Evolutionary conservation across 2,329 filamentous ascomycete genomes (phyloP), one percentile per base, ranked within the genome.

Genomic region (Botryotinia narcissicola): DNA sequence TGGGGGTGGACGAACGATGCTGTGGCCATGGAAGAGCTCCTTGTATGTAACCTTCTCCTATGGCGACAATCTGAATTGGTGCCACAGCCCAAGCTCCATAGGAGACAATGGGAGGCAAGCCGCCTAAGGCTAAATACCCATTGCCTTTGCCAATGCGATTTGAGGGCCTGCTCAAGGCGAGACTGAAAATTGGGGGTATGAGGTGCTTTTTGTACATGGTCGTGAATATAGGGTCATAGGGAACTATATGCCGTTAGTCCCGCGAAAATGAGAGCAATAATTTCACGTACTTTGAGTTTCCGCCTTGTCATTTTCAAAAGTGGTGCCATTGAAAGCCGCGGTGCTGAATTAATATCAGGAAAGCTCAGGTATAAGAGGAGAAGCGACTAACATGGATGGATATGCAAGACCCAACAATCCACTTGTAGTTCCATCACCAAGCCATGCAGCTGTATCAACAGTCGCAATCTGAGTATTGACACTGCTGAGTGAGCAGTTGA

Each of bases 371-470:
- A 4, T 5, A 20, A 3, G 25, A 35, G n/a, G 29, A 40, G 42
- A 51, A 70, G n/a, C 12, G 4, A 35, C 75, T 71, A 73, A 78
- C 77, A 87, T 76, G 22, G 83, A 80, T 12, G 85, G 84, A 76
- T 86, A 88, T 1, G 82, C 85, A 20, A 89, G 81, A 0, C 87
- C 87, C 6, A 89, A 76, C 3, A 88, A 78, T 4, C 87, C 87
- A 40, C 83, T 84, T 1, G 84, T 84, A 32, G 82, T 78, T 1
- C 80, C 81, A 73, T 87, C 84, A 14, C 85, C 85, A 29, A 81
- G 77, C 81, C 83, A 85, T 20, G 80, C 82, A 0, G 84, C 82
- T 51, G 78, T 75, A 66, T 84, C 81, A 5, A 86, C 85, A 25
- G 87, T 75, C 0, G 82, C 86, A n/a, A 88, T 80, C 46, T 84